Evolutionary conservation across 306 rosid species (phyloP).

Genomic region (Morella rubra): DNA sequence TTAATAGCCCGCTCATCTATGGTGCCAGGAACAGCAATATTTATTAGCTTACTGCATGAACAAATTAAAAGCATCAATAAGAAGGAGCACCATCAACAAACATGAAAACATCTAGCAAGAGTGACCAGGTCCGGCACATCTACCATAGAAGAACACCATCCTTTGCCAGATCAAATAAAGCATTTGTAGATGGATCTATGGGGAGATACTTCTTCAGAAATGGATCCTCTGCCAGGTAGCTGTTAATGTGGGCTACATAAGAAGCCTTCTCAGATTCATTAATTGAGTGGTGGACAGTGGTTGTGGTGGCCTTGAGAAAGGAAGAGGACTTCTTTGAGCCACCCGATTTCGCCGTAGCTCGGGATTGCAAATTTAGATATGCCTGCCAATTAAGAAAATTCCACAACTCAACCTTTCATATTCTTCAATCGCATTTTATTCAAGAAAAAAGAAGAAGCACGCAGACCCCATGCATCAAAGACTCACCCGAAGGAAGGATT

Average conservation of each 20-base stretch:
- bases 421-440: not conserved
- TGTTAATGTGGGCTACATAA: constrained; percentile 87
- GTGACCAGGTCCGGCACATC: constrained; percentile 21
- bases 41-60: constrained; percentile 86
- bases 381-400: constrained; percentile 56
- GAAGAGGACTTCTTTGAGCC: constrained; percentile 68
- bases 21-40: constrained; percentile 97
- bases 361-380: constrained; percentile 65
- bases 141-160: constrained; percentile 99
- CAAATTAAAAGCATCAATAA: constrained; percentile 38
- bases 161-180: constrained; percentile 84
- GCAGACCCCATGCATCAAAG: not conserved
- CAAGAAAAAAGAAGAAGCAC: constrained; percentile 1
- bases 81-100: constrained; percentile 6
- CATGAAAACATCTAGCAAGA: not conserved
- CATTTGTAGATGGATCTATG: constrained; percentile 69
- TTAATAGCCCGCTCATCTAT: constrained; percentile 98
- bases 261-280: constrained; percentile 94
- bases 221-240: constrained; percentile 77
- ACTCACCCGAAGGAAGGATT: constrained; percentile 82
- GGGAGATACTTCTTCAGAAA: constrained; percentile 86
- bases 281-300: constrained; percentile 82
- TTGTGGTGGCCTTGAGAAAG: constrained; percentile 91
- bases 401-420: constrained; percentile 22
- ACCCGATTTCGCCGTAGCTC: constrained; percentile 55